These are phyloP conservation scores for Moesziomyces antarcticus DNA, from an alignment of 1,284 basidiomycete genomes.

Conservation along the genomic window DNA sequence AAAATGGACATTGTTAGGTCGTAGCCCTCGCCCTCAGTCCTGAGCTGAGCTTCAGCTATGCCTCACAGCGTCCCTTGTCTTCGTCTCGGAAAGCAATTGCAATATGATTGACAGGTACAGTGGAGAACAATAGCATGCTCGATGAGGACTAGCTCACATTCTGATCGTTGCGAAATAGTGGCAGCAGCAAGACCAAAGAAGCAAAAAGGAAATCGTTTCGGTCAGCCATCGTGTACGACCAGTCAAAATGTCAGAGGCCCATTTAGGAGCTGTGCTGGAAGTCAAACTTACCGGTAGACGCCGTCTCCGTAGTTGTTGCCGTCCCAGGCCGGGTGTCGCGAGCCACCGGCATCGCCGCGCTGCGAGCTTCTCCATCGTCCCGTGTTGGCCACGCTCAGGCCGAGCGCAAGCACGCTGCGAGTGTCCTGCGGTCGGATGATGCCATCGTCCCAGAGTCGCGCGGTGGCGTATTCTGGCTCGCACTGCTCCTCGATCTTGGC, in stretches of 20 bases:
- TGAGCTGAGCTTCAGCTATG: too few species aligned
- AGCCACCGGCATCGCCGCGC: constrained; percentile 36
- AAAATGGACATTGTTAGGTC: constrained; percentile 30
- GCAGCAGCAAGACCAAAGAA: background rate
- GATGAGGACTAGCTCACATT: background rate
- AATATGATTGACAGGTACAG: background rate
- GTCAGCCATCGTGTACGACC: background rate
- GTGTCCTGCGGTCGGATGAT: constrained; percentile 93
- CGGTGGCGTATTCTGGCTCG: constrained; percentile 84
- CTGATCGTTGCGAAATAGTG: background rate
- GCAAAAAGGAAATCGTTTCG: background rate
- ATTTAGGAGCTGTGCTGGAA: too few species aligned
- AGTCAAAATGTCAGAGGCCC: too few species aligned
- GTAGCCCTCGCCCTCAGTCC: too few species aligned
- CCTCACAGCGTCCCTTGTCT: too few species aligned
- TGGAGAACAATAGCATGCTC: background rate
- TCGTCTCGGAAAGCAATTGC: background rate
- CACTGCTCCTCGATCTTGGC: constrained; percentile 87
- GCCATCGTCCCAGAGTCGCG: constrained; percentile 93
- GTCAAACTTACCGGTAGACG: constrained; percentile 33
- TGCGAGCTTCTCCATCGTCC: constrained; percentile 52
- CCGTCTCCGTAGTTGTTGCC: constrained; percentile 57
- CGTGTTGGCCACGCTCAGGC: constrained; percentile 76
- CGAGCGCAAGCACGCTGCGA: constrained; percentile 84
- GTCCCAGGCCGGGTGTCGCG: constrained; percentile 59